These are phyloP conservation scores for Echinochloa phyllopogon DNA, from an alignment of 176 grass and related monocot genomes.

Conservation along the genomic window DNA sequence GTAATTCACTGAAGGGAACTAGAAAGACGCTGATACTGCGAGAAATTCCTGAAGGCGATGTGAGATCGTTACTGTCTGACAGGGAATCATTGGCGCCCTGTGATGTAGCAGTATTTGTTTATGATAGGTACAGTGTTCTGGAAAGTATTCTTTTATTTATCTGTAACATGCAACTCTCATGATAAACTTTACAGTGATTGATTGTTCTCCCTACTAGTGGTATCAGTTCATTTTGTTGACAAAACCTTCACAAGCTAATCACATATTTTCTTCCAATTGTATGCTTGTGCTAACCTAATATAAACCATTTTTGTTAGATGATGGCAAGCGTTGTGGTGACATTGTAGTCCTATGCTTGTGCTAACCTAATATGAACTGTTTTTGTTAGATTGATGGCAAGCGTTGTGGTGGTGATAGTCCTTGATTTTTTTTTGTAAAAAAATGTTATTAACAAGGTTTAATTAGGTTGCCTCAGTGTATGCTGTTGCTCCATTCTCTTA, in stretches of 20 bases:
- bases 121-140: constrained; percentile 67
- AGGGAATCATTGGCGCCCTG: constrained; percentile 87
- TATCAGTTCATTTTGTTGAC: background rate
- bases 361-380: background rate
- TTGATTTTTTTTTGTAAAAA: background rate
- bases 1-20: constrained; percentile 54
- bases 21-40: constrained; percentile 85
- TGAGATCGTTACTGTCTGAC: constrained; percentile 72
- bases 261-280: background rate
- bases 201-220: background rate
- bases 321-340: background rate
- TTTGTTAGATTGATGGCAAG: background rate
- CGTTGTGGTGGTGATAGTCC: background rate
- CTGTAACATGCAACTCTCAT: background rate
- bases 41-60: constrained; percentile 90
- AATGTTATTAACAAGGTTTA: background rate
- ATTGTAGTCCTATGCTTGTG: background rate
- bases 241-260: background rate
- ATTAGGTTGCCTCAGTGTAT: background rate
- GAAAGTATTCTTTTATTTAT: constrained; percentile 17
- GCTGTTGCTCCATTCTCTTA: background rate
- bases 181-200: background rate
- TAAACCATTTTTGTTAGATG: constrained; percentile 16
- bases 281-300: background rate
- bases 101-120: constrained; percentile 85